Evolutionary conservation across 805 yeast genomes (phyloP), one percentile per base, ranked within the genome.

Genomic region (Hanseniaspora osmophila): DNA sequence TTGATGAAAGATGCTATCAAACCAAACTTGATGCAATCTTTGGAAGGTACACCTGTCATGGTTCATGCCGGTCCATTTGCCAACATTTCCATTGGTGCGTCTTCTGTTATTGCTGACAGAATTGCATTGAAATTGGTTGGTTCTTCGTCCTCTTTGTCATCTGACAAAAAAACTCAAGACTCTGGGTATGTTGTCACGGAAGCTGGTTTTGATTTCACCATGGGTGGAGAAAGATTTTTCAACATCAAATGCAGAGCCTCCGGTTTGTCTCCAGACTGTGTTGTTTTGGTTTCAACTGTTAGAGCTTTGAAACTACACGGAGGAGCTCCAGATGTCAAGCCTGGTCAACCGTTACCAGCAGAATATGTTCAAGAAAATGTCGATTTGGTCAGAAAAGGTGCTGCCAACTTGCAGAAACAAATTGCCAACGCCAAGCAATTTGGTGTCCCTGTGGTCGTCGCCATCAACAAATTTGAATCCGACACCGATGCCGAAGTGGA

Each of bases 51-150:
- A 7, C 97, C 97, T 6, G 97, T 90, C 22, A 78, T 90, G 58
- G 95, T 90, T 16, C 97, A 90, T 61, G 96, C 96, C 37, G 97
- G 97, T 51, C 97, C 97, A 29, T 90, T 90, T 63, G 97, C 97
- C 53, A 90, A 90, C 67, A 90, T 90, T 52, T 84, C 95, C 32
- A 90, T 90, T 61, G 98, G 98, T 56, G 96, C 96, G 12, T 84
- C 90, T 33, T 88, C 96, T 11, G 88, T 90, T 15, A 68, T 90
- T 47, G 96, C 97, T 47, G 98, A 90, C 63, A 79, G 79, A 62
- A 76, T 90, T 65, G 98, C 95, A 5, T 72, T 90, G 60, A 87
- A 90, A 67, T 75, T 90, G 54, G 87, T 94, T 15, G 92, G 92
- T 55, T 69, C 76, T 33, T 73, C 70, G 44, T 65, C 69, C 38